These are phyloP conservation scores for Cladophialophora psammophila DNA, from an alignment of 2,329 filamentous ascomycete species.

Conservation along the genomic window DNA sequence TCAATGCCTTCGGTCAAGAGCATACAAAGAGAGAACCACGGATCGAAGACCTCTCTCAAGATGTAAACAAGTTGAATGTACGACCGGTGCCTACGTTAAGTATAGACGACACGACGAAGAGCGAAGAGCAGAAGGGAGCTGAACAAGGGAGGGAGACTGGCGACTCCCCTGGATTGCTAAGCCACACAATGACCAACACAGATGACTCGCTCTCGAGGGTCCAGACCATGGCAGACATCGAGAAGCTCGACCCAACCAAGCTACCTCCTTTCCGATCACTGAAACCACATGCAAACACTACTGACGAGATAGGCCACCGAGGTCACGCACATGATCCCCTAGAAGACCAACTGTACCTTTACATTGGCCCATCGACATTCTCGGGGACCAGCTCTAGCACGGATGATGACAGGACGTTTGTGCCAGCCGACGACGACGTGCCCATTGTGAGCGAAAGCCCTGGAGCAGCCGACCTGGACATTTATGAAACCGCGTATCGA, in stretches of 20 bases:
- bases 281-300: conserved; percentile 32
- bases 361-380: conserved; percentile 71
- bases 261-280: conserved; percentile 39
- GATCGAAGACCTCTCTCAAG: conserved; percentile 60
- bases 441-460: conserved; percentile 81
- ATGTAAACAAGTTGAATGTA: conserved; percentile 20
- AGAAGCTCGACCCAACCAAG: conserved; percentile 30
- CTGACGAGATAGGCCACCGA: conserved; percentile 45
- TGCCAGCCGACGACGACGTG: conserved; percentile 42
- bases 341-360: conserved; percentile 73
- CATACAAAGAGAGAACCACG: conserved; percentile 59
- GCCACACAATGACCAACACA: conserved; percentile 30
- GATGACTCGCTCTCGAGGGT: conserved; percentile 29
- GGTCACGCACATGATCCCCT: conserved; percentile 70
- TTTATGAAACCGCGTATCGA: conserved; percentile 88
- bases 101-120: conserved; percentile 31
- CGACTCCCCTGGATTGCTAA: conserved; percentile 12
- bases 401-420: conserved; percentile 40
- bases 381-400: conserved; percentile 57
- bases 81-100: conserved; percentile 29
- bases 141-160: not conserved
- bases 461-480: conserved; percentile 80
- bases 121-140: conserved; percentile 4
- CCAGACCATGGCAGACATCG: conserved; percentile 24
- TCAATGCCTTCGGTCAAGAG: conserved; percentile 60